Conservation (phyloP, 2,329 filamentous ascomycete species). For the Cordyceps cicadae region DNA sequence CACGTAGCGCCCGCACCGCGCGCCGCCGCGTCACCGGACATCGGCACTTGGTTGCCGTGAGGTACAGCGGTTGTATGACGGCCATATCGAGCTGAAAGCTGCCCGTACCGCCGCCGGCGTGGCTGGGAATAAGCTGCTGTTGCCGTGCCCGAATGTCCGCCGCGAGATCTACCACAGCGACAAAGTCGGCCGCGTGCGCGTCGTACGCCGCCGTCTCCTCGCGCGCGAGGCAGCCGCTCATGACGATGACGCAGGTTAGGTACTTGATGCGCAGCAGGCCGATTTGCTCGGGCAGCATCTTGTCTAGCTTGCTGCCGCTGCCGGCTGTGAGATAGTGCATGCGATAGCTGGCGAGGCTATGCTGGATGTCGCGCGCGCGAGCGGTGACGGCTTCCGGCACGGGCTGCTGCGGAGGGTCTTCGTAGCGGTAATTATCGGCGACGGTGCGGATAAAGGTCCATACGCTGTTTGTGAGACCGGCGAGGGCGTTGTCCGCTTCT, state of each 20-base stretch:
- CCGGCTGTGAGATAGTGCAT: not conserved
- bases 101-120: not conserved
- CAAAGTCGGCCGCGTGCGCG: constrained; percentile 9
- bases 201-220: constrained; percentile 14
- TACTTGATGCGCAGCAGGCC: constrained; percentile 13
- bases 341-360: constrained; percentile 8
- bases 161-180: constrained; percentile 11
- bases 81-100: constrained; percentile 13
- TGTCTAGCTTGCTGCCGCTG: not conserved
- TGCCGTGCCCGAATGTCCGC: not conserved
- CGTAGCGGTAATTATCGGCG: constrained; percentile 11
- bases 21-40: constrained; percentile 12
- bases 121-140: not conserved
- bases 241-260: constrained; percentile 10
- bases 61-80: constrained; percentile 14
- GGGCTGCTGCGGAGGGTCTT: not conserved
- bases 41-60: constrained; percentile 14
- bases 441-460: constrained; percentile 12
- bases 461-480: constrained; percentile 5
- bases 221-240: constrained; percentile 11
- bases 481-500: constrained; percentile 9
- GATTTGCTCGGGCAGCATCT: constrained; percentile 5
- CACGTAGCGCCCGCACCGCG: constrained; percentile 11
- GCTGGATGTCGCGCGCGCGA: constrained; percentile 9
- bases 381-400: constrained; percentile 7